These are phyloP conservation scores for Termitomyces sp. DNA, from an alignment of 768 basidiomycete genomes.

Conservation along the genomic window DNA sequence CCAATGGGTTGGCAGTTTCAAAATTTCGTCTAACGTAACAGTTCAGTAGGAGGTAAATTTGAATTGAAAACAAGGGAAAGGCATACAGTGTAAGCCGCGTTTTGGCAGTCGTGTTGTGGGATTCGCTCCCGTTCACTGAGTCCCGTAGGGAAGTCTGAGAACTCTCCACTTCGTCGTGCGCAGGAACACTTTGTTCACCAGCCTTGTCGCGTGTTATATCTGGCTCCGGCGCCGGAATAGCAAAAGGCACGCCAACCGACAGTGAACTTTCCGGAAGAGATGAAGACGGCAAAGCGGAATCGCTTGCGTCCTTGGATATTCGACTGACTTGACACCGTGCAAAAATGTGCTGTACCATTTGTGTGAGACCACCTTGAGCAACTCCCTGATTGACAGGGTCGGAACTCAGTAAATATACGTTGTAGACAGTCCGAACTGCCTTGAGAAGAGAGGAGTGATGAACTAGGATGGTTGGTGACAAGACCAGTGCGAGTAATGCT, in stretches of 20 bases:
- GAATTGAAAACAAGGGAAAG: not conserved
- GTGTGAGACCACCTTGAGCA: constrained; percentile 94
- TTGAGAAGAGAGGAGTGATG: constrained; percentile 96
- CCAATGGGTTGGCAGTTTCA: constrained; percentile 30
- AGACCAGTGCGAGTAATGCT: constrained; percentile 82
- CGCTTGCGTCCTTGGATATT: constrained; percentile 17
- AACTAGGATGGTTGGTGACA: constrained; percentile 83
- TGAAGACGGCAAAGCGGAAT: constrained; percentile 11
- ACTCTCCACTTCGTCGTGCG: constrained; percentile 4
- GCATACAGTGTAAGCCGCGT: constrained; percentile 16
- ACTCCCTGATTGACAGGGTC: constrained; percentile 96
- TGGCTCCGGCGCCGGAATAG: constrained; percentile 9
- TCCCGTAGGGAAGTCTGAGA: constrained; percentile 10
- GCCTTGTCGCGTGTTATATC: constrained; percentile 2
- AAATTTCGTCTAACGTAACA: constrained; percentile 28
- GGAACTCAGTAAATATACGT: constrained; percentile 88
- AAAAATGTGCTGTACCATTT: constrained; percentile 98
- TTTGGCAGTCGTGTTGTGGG: not conserved
- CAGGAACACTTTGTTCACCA: not conserved
- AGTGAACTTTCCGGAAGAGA: constrained; percentile 17
- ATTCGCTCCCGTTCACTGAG: not conserved
- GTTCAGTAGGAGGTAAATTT: not conserved
- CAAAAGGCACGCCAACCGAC: constrained; percentile 12
- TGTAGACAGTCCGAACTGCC: constrained; percentile 96
- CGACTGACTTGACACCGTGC: constrained; percentile 59